phyloP scores from a whole-genome alignment of 148 eudicot species.

The Spergularia marina region DNA sequence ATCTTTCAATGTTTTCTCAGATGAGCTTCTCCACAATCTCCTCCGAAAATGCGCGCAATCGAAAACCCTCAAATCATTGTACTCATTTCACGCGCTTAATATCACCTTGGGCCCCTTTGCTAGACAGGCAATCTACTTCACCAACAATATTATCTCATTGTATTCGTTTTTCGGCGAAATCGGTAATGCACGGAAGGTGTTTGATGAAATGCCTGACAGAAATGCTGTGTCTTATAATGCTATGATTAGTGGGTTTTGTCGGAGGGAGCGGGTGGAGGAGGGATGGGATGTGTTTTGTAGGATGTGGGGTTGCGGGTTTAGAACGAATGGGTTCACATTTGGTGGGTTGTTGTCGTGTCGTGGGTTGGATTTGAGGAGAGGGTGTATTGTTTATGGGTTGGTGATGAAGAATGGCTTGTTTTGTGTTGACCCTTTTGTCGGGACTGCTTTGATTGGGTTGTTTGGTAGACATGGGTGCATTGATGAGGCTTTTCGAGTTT shows the following conservation, averaged over 20 bases:
- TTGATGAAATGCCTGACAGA: slow-evolving; percentile 59
- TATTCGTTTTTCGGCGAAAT: slow-evolving; percentile 34
- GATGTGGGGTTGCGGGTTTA: slow-evolving; percentile 51
- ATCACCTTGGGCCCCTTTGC: slow-evolving; percentile 42
- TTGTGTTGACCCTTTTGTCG: slow-evolving; percentile 47
- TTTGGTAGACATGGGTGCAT: slow-evolving; percentile 53
- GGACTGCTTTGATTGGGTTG: slow-evolving; percentile 66
- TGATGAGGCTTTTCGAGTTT: slow-evolving; percentile 49
- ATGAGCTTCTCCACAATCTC: slow-evolving; percentile 26
- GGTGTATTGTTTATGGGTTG: slow-evolving; percentile 48
- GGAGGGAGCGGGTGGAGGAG: slow-evolving; percentile 35
- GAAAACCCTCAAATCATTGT: slow-evolving; percentile 39
- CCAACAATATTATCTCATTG: slow-evolving; percentile 44
- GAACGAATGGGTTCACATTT: slow-evolving; percentile 52
- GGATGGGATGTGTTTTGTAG: slow-evolving; percentile 51
- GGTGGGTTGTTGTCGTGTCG: slow-evolving; percentile 53
- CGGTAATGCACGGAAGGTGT: slow-evolving; percentile 48
- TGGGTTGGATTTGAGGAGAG: slow-evolving; percentile 40
- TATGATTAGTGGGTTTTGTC: slow-evolving; percentile 46
- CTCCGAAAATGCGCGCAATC: slow-evolving; percentile 37
- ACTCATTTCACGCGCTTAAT: slow-evolving; percentile 50
- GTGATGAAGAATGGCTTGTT: slow-evolving; percentile 60
- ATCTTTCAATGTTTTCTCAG: slow-evolving; percentile 27
- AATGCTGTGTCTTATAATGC: slow-evolving; percentile 62
- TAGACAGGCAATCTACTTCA: slow-evolving; percentile 48